Evolutionary conservation across 345 rosid species (phyloP).

Genomic region (Sisymbrium irio): DNA sequence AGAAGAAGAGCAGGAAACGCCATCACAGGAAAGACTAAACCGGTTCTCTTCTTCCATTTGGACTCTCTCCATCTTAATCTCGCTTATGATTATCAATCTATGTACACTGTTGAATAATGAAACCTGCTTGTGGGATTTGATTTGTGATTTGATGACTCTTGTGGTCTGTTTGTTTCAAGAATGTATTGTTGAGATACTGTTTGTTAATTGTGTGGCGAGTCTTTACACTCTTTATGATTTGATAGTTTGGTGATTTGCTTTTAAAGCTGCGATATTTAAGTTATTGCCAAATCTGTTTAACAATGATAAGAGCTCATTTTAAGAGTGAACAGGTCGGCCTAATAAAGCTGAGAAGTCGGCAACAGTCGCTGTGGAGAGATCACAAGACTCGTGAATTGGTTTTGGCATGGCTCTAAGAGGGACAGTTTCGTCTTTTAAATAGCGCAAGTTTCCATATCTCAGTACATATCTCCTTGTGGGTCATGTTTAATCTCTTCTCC

Average conservation of each 20-base stretch:
- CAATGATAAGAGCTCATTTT: not conserved
- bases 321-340: slow-evolving; percentile 23
- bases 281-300: slow-evolving; percentile 32
- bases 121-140: slow-evolving; percentile 10
- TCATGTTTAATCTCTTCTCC: slow-evolving; percentile 23
- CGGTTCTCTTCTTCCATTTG: not conserved
- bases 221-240: not conserved
- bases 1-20: slow-evolving; percentile 59
- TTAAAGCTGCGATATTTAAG: slow-evolving; percentile 32
- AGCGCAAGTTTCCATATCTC: slow-evolving; percentile 14
- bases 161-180: slow-evolving; percentile 26
- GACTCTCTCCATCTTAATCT: not conserved
- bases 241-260: slow-evolving; percentile 41
- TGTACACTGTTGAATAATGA: slow-evolving; percentile 18
- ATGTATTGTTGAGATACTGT: slow-evolving; percentile 10
- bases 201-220: not conserved
- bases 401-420: slow-evolving; percentile 21
- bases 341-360: slow-evolving; percentile 11
- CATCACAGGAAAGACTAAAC: slow-evolving; percentile 34
- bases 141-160: not conserved
- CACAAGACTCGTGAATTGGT: slow-evolving; percentile 11
- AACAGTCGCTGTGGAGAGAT: slow-evolving; percentile 15
- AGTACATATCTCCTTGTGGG: slow-evolving; percentile 23
- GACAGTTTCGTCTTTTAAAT: not conserved
- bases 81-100: not conserved